phyloP scores from a whole-genome alignment of 257 asterid species.

The Orobanche coerulescens region DNA sequence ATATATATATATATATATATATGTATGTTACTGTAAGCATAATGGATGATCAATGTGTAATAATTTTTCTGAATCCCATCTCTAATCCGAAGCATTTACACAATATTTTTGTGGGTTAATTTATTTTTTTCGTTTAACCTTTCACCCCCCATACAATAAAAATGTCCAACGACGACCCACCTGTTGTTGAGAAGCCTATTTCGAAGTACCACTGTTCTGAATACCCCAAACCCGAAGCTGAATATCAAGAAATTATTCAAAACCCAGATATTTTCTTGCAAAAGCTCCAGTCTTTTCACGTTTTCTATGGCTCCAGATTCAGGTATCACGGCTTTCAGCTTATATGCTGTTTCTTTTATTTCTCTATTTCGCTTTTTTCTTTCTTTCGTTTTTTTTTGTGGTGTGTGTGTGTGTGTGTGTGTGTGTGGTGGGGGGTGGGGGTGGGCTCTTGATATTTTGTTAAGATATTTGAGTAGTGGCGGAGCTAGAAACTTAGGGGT shows the following conservation, averaged over 20 bases:
- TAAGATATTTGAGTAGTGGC: background rate
- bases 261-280: constrained; percentile 56
- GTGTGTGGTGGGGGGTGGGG: no score
- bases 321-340: constrained; percentile 22
- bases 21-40: background rate
- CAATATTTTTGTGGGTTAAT: constrained; percentile 21
- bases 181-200: constrained; percentile 30
- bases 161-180: constrained; percentile 56
- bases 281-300: constrained; percentile 62
- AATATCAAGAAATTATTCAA: constrained; percentile 59
- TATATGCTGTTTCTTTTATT: background rate
- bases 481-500: no score
- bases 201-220: constrained; percentile 25
- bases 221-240: constrained; percentile 83
- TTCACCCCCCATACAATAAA: constrained; percentile 27
- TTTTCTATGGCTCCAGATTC: constrained; percentile 41
- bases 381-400: background rate
- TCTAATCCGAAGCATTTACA: constrained; percentile 19
- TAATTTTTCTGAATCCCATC: constrained; percentile 16
- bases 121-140: background rate
- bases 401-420: no score
- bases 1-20: background rate
- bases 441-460: background rate
- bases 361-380: background rate
- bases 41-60: constrained; percentile 11